Conservation (phyloP, 768 basidiomycete species). For the Dacryopinax spathularia region DNA sequence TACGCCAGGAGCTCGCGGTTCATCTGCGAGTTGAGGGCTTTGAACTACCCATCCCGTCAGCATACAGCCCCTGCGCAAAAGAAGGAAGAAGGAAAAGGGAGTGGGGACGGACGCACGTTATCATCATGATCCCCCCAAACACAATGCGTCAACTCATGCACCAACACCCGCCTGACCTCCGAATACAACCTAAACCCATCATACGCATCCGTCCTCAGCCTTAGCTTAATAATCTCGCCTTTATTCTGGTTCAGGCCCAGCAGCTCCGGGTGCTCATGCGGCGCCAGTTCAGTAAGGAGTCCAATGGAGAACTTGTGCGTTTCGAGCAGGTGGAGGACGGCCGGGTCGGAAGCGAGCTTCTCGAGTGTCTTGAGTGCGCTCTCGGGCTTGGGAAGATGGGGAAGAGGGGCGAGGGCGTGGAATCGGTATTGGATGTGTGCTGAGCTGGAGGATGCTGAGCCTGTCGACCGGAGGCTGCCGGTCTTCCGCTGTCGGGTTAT, state of each 20-base stretch:
- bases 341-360: conserved; percentile 53
- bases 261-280: conserved; percentile 55
- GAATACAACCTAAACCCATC: conserved; percentile 57
- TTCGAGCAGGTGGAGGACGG: conserved; percentile 56
- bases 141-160: conserved; percentile 58
- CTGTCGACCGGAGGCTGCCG: conserved; percentile 43
- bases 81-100: neutral
- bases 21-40: conserved; percentile 55
- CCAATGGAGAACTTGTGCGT: conserved; percentile 54
- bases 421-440: conserved; percentile 40
- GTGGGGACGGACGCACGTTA: conserved; percentile 44
- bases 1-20: conserved; percentile 60
- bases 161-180: conserved; percentile 47
- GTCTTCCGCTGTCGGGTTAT: conserved; percentile 33
- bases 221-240: conserved; percentile 51
- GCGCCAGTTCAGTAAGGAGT: conserved; percentile 60
- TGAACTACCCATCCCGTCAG: conserved; percentile 38
- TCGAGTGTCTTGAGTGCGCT: conserved; percentile 41
- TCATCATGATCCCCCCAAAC: conserved; percentile 59
- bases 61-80: neutral
- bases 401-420: conserved; percentile 46
- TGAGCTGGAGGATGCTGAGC: conserved; percentile 23
- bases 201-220: conserved; percentile 53
- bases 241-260: conserved; percentile 53
- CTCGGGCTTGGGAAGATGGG: conserved; percentile 49